A percentile compares a stretch with the other conserved stretches of the same genome.
Conservation (phyloP, 495 filamentous ascomycete genomes). For the Ascobolus immersus region DNA sequence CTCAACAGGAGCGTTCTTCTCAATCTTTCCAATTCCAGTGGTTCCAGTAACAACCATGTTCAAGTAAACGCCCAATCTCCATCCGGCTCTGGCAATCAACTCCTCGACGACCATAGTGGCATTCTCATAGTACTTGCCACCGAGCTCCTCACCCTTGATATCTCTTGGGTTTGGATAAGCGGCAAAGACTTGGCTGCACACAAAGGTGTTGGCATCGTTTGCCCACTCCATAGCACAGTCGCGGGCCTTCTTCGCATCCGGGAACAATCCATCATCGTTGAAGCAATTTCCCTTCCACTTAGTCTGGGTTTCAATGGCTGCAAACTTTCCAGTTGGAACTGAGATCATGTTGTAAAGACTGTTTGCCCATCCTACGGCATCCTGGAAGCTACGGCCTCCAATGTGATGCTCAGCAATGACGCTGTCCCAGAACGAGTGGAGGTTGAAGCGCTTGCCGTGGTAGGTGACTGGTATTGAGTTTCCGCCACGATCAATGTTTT, state of each 20-base stretch:
- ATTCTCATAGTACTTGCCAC: constrained; percentile 34
- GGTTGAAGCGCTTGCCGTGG: constrained; percentile 22
- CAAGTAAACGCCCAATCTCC: constrained; percentile 36
- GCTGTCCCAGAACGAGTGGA: constrained; percentile 39
- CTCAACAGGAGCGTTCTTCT: too few relatives aligned
- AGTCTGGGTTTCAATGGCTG: too few relatives aligned
- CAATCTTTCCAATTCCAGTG: too few relatives aligned
- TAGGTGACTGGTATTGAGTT: constrained; percentile 35
- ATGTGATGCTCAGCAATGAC: constrained; percentile 33
- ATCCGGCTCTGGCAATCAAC: constrained; percentile 52
- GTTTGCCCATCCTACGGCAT: constrained; percentile 28
- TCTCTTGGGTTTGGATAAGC: constrained; percentile 25
- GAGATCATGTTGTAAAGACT: constrained; percentile 25
- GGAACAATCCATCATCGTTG: background rate
- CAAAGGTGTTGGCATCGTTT: constrained; percentile 29
- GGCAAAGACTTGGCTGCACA: constrained; percentile 36
- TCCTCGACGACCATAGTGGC: constrained; percentile 38
- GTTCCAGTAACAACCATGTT: constrained; percentile 22
- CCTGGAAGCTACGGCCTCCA: constrained; percentile 23
- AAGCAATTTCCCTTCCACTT: background rate
- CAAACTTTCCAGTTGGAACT: too few relatives aligned
- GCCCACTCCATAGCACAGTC: constrained; percentile 34
- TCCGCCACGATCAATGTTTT: constrained; percentile 32
- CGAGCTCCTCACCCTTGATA: constrained; percentile 32
- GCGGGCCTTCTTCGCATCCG: constrained; percentile 23